Evolutionary conservation across 2,329 filamentous ascomycete species (phyloP), one percentile per base, ranked within the genome.

Genomic region (Magnaporthiopsis rhizophila): DNA sequence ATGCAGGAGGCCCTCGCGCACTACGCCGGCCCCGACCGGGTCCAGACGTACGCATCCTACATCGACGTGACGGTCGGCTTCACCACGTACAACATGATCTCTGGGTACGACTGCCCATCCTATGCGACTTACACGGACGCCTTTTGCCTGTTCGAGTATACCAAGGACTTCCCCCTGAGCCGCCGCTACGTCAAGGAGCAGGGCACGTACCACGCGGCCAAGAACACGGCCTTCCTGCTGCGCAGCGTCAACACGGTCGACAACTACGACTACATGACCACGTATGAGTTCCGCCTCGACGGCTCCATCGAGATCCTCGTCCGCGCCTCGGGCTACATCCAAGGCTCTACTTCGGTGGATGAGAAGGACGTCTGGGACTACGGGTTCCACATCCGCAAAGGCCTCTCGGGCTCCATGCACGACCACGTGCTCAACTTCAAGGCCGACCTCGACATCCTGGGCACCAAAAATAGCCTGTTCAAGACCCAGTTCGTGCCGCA

Each of bases 141-240:
- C 65, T 78, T 87, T 58, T 88, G 85, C 68, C 65, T 86, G 34
- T 86, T 86, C 65, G 83, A 86, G 69, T 77, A 75, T 63, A 79
- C 80, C 21, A 72, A 79, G 0, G 80, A 80, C 58, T 80, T 78
- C 67, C 78, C 82, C 1, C 77, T 86, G 1, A 61, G 24, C 34
- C 59, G 59, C 8, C 59, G 50, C 59, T 61, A 18, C 34, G n/a
- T 45, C 59, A 64, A 13, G 66, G 69, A 36, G 68, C 64, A 15
- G 72, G 2, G 5, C 2, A 45, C 34, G 3, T 61, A 61, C 34
- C 34, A 71, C 59, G 59, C 59, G 9, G 45, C 71, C 13, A 73
- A 73, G 65, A 71, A 67, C n/a, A 70, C 72, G 0, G 68, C 67
- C 9, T 66, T 77, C 0, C 74, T 72, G 6, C 65, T 76, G 2